phyloP scores from a whole-genome alignment of 176 grass and related monocot genomes.

The Miscanthus lutarioriparius region DNA sequence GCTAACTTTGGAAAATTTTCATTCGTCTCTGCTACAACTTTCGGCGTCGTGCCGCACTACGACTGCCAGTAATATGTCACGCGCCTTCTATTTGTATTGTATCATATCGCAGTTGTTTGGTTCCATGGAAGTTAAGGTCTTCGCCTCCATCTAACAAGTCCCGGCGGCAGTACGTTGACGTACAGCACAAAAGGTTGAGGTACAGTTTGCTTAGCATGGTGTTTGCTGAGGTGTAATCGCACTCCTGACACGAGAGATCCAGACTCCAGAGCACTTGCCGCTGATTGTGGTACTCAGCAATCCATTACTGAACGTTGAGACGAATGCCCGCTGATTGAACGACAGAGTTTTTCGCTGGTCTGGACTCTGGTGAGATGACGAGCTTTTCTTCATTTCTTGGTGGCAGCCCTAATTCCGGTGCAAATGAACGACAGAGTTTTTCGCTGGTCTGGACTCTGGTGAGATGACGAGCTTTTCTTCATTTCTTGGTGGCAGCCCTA shows the following conservation, averaged over 20 bases:
- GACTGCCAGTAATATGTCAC: not conserved
- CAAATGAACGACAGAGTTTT: too few species aligned
- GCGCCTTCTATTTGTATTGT: not conserved
- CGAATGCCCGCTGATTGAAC: not conserved
- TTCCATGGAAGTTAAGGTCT: not conserved
- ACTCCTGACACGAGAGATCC: not conserved
- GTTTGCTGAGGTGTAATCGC: constrained; percentile 42
- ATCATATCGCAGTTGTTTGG: not conserved
- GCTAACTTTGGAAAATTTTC: not conserved
- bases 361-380: too few species aligned
- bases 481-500: too few species aligned
- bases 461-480: not conserved
- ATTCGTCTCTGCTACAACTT: not conserved
- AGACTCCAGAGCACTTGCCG: too few species aligned
- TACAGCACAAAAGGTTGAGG: not conserved
- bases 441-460: not conserved
- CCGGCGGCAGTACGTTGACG: too few species aligned
- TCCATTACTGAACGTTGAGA: too few species aligned
- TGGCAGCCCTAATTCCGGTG: too few species aligned
- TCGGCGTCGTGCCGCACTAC: not conserved
- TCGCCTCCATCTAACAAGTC: not conserved
- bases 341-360: too few species aligned
- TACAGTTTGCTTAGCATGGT: not conserved
- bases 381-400: too few species aligned
- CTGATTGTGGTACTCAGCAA: too few species aligned